Conservation (phyloP, 495 filamentous ascomycete species). For the Penicillium paxilli region DNA sequence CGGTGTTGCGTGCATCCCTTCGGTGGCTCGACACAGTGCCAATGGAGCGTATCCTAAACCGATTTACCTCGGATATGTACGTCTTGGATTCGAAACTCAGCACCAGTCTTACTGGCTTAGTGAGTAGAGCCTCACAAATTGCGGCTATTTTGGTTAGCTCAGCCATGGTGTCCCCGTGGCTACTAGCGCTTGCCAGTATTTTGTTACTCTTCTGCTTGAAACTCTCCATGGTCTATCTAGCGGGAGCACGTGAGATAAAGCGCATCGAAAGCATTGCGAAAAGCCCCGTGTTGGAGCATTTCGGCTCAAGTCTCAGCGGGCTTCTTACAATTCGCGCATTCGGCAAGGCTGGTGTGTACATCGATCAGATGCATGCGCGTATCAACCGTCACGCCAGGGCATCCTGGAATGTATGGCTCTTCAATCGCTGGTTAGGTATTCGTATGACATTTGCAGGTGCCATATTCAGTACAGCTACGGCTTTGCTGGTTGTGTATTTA, state of each 20-base stretch:
- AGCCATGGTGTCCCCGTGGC: too few relatives aligned
- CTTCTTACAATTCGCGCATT: slow-evolving; percentile 71
- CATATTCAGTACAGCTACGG: neutral
- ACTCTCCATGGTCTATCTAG: slow-evolving; percentile 79
- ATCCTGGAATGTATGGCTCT: neutral
- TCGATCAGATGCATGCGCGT: neutral
- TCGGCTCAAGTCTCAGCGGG: slow-evolving; percentile 62
- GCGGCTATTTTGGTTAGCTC: slow-evolving; percentile 75
- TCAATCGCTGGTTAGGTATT: neutral
- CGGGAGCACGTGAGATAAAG: slow-evolving; percentile 74
- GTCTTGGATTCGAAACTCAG: slow-evolving; percentile 36
- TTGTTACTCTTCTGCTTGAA: slow-evolving; percentile 75
- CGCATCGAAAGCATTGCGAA: slow-evolving; percentile 66
- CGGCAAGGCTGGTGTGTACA: slow-evolving; percentile 57
- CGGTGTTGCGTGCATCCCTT: slow-evolving; percentile 49
- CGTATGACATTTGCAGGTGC: neutral
- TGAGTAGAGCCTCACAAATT: slow-evolving; percentile 72
- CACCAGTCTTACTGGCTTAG: too few relatives aligned
- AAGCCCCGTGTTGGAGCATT: slow-evolving; percentile 71
- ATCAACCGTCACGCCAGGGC: neutral
- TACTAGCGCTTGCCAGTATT: too few relatives aligned
- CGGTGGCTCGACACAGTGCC: slow-evolving; percentile 52
- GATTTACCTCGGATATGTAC: slow-evolving; percentile 48
- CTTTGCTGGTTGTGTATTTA: neutral
- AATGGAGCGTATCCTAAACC: slow-evolving; percentile 51